These are phyloP conservation scores for Avena atlantica DNA, from an alignment of 176 grass and related monocot species.

Conservation along the genomic window DNA sequence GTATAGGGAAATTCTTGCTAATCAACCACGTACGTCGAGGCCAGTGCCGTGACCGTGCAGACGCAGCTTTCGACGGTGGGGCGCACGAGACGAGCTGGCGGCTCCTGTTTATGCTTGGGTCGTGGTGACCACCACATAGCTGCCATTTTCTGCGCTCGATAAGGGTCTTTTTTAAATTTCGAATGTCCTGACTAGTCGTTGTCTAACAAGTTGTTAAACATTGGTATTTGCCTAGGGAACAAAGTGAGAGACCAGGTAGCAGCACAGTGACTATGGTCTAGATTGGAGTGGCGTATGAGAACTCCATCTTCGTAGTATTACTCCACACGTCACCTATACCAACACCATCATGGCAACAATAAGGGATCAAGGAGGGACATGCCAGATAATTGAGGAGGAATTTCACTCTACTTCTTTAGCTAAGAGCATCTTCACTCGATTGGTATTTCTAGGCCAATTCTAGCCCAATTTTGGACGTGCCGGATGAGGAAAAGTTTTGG, in stretches of 20 bases:
- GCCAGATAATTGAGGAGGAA: too few relatives aligned
- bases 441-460: too few relatives aligned
- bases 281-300: background rate
- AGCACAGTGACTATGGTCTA: background rate
- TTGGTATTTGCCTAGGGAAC: background rate
- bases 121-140: background rate
- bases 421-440: too few relatives aligned
- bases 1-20: conserved; percentile 12
- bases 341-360: background rate
- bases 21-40: background rate
- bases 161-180: background rate
- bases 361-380: background rate
- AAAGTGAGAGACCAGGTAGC: background rate
- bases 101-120: background rate
- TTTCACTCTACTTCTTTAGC: too few relatives aligned
- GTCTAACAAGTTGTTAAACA: background rate
- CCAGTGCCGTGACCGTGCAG: background rate
- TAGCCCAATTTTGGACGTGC: too few relatives aligned
- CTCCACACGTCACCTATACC: background rate
- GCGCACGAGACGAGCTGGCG: background rate
- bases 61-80: conserved; percentile 24
- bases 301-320: background rate
- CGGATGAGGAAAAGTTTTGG: too few relatives aligned
- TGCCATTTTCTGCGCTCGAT: background rate
- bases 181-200: background rate